Evolutionary conservation across 2,329 filamentous ascomycete species (phyloP).

Genomic region (Fusarium falciforme): DNA sequence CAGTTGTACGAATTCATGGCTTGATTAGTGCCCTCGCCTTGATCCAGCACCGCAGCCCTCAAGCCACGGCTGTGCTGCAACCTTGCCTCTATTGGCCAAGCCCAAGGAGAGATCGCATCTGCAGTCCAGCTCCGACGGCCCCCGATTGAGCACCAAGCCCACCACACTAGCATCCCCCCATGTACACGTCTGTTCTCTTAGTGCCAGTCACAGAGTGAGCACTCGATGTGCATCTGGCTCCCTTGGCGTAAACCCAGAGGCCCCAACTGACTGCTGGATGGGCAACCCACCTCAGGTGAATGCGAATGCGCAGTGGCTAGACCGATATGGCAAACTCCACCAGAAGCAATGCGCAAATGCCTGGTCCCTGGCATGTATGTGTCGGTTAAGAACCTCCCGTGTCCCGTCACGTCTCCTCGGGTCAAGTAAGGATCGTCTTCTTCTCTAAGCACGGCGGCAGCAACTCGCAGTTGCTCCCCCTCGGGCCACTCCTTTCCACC

Average conservation of each 20-base stretch:
- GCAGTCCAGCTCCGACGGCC: slow-evolving; percentile 6
- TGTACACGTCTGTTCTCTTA: slow-evolving; percentile 15
- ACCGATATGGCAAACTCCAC: slow-evolving; percentile 24
- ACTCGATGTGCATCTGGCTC: slow-evolving; percentile 20
- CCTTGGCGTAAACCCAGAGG: slow-evolving; percentile 22
- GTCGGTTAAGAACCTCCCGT: slow-evolving; percentile 35
- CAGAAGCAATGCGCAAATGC: slow-evolving; percentile 19
- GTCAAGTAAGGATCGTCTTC: slow-evolving; percentile 3
- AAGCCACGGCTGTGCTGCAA: slow-evolving; percentile 20
- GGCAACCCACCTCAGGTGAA: slow-evolving; percentile 15
- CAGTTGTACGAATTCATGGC: slow-evolving; percentile 33
- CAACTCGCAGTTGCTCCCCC: slow-evolving; percentile 22
- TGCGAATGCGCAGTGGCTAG: slow-evolving; percentile 11
- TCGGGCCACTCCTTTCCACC: slow-evolving; percentile 6
- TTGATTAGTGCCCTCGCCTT: slow-evolving; percentile 26
- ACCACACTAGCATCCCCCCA: slow-evolving; percentile 1
- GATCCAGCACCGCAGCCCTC: slow-evolving; percentile 10
- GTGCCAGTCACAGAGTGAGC: slow-evolving; percentile 21
- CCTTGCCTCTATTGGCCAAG: slow-evolving; percentile 28
- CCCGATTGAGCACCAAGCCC: slow-evolving; percentile 20
- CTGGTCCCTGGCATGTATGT: slow-evolving; percentile 8
- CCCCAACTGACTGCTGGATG: slow-evolving; percentile 22
- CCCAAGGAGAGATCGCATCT: slow-evolving; percentile 21
- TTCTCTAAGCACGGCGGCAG: slow-evolving; percentile 20
- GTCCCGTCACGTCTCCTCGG: slow-evolving; percentile 14